A percentile compares a stretch with the other conserved stretches of the same genome.
These are phyloP conservation scores for Aspergillus melleus DNA, from an alignment of 2,329 filamentous ascomycete genomes.

Conservation along the genomic window DNA sequence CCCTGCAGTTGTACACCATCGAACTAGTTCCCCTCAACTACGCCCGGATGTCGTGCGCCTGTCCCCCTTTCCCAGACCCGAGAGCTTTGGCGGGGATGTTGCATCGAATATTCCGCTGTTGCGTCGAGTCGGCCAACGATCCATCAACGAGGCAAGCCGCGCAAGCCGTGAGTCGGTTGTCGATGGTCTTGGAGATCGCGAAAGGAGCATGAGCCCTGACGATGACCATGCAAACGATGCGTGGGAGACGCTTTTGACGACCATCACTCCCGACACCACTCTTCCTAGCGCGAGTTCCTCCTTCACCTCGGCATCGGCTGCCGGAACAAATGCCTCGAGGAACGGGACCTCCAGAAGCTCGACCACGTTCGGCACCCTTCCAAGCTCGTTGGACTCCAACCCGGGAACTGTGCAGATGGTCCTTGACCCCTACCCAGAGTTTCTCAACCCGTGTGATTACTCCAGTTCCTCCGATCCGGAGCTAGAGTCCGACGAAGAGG, in stretches of 20 bases:
- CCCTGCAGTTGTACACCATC: constrained; percentile 39
- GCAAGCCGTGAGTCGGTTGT: constrained; percentile 34
- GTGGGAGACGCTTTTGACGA: constrained; percentile 81
- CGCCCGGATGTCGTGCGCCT: constrained; percentile 21
- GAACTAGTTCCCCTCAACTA: constrained; percentile 23
- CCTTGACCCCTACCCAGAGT: constrained; percentile 36
- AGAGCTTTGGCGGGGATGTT: constrained; percentile 21
- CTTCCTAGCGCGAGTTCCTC: constrained; percentile 79
- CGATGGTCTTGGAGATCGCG: constrained; percentile 80
- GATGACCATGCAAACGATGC: constrained; percentile 53
- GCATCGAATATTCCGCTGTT: constrained; percentile 28
- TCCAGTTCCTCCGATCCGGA: constrained; percentile 37
- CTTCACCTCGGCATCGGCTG: constrained; percentile 62
- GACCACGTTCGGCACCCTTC: constrained; percentile 47
- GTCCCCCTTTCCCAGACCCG: constrained; percentile 26
- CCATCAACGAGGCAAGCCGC: constrained; percentile 24
- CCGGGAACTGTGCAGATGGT: constrained; percentile 27
- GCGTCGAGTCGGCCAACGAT: constrained; percentile 37
- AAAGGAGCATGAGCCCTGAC: constrained; percentile 74
- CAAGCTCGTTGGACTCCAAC: constrained; percentile 23
- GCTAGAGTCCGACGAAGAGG: constrained; percentile 32
- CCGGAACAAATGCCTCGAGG: constrained; percentile 27
- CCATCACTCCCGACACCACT: constrained; percentile 77
- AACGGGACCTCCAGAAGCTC: constrained; percentile 34
- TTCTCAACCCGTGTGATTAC: constrained; percentile 40